A percentile compares a stretch with the other conserved stretches of the same genome.
Evolutionary conservation across 805 yeast genomes (phyloP).

Genomic region (Sugiyamaella smithiae): DNA sequence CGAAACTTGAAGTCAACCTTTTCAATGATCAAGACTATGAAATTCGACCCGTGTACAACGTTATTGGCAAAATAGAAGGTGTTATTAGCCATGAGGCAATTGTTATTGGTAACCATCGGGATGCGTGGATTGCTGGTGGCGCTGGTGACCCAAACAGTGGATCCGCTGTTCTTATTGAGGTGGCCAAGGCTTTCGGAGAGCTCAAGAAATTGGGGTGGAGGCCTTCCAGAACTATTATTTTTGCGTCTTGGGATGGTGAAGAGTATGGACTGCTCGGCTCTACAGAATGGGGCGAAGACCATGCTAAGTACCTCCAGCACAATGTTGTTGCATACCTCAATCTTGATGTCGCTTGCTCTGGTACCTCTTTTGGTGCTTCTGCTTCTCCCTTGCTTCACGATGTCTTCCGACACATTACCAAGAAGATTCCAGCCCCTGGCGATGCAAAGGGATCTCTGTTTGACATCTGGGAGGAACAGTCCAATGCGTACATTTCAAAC

Average conservation of each 20-base stretch:
- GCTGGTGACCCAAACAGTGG: slow-evolving; percentile 82
- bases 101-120: slow-evolving; percentile 73
- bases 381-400: slow-evolving; percentile 59
- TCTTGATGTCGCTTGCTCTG: slow-evolving; percentile 63
- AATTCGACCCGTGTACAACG: slow-evolving; percentile 60
- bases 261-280: slow-evolving; percentile 72
- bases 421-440: slow-evolving; percentile 47
- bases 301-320: slow-evolving; percentile 43
- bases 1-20: slow-evolving; percentile 46
- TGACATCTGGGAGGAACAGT: slow-evolving; percentile 34
- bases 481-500: slow-evolving; percentile 39
- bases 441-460: slow-evolving; percentile 30
- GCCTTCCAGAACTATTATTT: slow-evolving; percentile 65
- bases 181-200: slow-evolving; percentile 57
- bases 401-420: slow-evolving; percentile 45
- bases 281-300: slow-evolving; percentile 72
- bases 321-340: slow-evolving; percentile 66
- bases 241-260: slow-evolving; percentile 82
- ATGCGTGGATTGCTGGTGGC: slow-evolving; percentile 77
- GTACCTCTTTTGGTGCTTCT: slow-evolving; percentile 48
- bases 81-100: slow-evolving; percentile 51
- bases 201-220: slow-evolving; percentile 60
- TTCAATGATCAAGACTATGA: slow-evolving; percentile 61
- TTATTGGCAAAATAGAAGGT: slow-evolving; percentile 61
- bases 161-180: slow-evolving; percentile 60